Percentiles rank a stretch among this genome's conserved stretches.
phyloP scores from a whole-genome alignment of 1,284 basidiomycete genomes.

The Ustilago xerochloae region DNA sequence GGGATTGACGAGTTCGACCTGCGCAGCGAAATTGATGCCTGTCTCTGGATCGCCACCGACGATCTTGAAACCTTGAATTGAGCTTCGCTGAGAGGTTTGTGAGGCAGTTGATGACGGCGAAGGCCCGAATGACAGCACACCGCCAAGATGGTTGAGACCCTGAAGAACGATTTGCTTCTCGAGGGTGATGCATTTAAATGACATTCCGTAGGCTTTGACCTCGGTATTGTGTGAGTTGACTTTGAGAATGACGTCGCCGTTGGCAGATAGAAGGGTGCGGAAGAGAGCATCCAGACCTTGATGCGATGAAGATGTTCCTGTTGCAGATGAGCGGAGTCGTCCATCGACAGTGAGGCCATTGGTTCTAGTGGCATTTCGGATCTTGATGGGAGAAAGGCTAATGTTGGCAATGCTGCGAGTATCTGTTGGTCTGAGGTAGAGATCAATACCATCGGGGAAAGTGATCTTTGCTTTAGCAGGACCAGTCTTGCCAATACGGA shows the following conservation, averaged over 20 bases:
- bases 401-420: constrained; percentile 23
- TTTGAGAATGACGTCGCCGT: constrained; percentile 7
- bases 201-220: constrained; percentile 57
- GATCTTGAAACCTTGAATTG: constrained; percentile 43
- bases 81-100: constrained; percentile 4
- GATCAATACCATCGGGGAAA: constrained; percentile 44
- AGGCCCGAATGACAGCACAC: constrained; percentile 26
- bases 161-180: constrained; percentile 46
- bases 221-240: constrained; percentile 29
- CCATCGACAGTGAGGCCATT: constrained; percentile 29
- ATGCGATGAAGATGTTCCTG: not conserved
- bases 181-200: constrained; percentile 41
- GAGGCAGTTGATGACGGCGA: not conserved
- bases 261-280: constrained; percentile 18
- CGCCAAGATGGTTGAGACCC: constrained; percentile 46
- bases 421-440: constrained; percentile 29
- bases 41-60: constrained; percentile 34
- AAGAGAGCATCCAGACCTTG: constrained; percentile 31
- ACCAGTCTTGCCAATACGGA: constrained; percentile 37
- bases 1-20: constrained; percentile 41
- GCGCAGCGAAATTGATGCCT: constrained; percentile 47
- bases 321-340: not conserved
- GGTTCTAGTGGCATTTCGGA: constrained; percentile 22
- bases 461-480: constrained; percentile 49
- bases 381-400: constrained; percentile 29